Percentiles rank a stretch among this genome's conserved stretches.
phyloP scores from a whole-genome alignment of 805 yeast genomes.

The Naumovozyma dairenensis region DNA sequence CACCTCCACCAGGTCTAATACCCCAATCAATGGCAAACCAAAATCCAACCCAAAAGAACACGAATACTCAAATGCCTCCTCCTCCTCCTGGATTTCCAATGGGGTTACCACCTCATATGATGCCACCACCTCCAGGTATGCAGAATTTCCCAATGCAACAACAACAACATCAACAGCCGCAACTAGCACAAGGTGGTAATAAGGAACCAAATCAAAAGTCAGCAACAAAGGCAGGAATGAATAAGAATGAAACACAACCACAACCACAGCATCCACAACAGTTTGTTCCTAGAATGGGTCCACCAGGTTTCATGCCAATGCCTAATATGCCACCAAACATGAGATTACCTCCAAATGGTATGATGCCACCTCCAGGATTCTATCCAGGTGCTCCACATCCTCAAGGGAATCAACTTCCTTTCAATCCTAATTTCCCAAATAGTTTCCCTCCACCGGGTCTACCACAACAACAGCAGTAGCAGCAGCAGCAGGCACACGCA shows the following conservation, averaged over 20 bases:
- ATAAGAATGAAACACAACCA: background rate
- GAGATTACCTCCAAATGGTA: constrained; percentile 17
- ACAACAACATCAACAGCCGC: background rate
- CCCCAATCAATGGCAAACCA: constrained; percentile 4
- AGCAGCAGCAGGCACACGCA: no score
- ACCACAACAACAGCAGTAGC: no score
- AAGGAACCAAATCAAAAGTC: constrained; percentile 1
- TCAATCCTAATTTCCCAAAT: background rate
- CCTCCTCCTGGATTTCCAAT: constrained; percentile 13
- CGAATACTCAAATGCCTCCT: no score
- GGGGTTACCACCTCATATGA: constrained; percentile 13
- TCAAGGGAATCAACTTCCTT: background rate
- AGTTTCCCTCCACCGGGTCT: background rate
- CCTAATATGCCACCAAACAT: constrained; percentile 20
- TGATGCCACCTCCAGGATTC: constrained; percentile 11
- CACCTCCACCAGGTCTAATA: constrained; percentile 10
- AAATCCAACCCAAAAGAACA: no score
- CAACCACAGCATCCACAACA: constrained; percentile 12
- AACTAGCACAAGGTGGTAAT: background rate
- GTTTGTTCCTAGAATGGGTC: constrained; percentile 21
- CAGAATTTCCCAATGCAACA: constrained; percentile 2
- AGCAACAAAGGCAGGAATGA: no score
- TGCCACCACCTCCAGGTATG: constrained; percentile 10
- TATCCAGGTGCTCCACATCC: constrained; percentile 3
- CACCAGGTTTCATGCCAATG: constrained; percentile 24